These are phyloP conservation scores for Helianthus annuus DNA, from an alignment of 129 eudicot species.

Conservation along the genomic window DNA sequence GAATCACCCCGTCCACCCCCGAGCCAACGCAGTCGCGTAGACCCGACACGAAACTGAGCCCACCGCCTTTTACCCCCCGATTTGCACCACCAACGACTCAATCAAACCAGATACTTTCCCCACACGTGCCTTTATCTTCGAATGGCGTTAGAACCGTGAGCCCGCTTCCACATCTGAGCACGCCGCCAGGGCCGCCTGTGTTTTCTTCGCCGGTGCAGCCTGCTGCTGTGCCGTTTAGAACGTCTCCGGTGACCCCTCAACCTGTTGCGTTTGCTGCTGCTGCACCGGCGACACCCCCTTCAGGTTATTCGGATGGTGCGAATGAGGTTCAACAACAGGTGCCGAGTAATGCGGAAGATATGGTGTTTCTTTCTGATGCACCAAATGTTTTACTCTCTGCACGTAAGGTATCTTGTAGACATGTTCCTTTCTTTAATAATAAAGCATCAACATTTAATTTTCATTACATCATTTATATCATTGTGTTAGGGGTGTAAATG, in stretches of 20 bases:
- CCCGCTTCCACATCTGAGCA: constrained; percentile 71
- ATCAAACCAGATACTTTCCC: neutral
- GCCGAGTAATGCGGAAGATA: constrained; percentile 50
- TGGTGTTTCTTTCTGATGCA: constrained; percentile 38
- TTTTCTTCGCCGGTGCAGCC: constrained; percentile 88
- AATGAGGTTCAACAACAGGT: constrained; percentile 54
- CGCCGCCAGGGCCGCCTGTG: constrained; percentile 95
- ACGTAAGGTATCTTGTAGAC: constrained; percentile 58
- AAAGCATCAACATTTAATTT: neutral
- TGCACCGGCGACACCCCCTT: constrained; percentile 58
- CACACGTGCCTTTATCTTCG: constrained; percentile 40
- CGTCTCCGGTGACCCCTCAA: constrained; percentile 93
- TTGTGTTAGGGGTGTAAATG: neutral
- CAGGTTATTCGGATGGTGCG: constrained; percentile 60
- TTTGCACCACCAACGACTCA: constrained; percentile 49
- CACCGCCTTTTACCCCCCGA: constrained; percentile 59
- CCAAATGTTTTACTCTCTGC: constrained; percentile 91
- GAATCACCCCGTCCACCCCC: constrained; percentile 42
- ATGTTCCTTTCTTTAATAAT: neutral
- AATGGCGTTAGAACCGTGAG: constrained; percentile 62
- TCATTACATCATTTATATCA: neutral
- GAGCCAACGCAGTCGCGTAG: constrained; percentile 37
- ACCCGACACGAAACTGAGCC: constrained; percentile 36
- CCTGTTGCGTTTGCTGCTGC: constrained; percentile 68
- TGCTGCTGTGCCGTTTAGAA: constrained; percentile 86